Base-by-base conservation (phyloP, 106 monocot species). In the Dactylorhiza incarnata region DNA sequence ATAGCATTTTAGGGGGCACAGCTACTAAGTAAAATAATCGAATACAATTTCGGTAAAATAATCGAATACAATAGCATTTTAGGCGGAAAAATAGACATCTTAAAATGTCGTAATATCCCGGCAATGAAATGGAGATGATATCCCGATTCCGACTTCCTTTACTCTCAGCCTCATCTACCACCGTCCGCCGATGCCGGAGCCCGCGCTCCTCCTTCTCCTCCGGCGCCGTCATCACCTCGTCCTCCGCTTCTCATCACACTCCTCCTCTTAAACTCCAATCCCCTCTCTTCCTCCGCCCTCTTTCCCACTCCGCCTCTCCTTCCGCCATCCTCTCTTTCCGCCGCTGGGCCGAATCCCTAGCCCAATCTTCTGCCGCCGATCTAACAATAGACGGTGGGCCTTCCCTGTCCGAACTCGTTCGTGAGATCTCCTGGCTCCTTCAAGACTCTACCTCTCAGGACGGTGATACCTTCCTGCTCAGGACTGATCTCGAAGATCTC, bases 351-450 rank as follows among this genome's bases (percentile, higher is more conserved):
- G 84, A 83, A 78, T 75, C 80, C 81, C 86, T 91, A 72, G 73
- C 80, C 45, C 51, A 58, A 47, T 73, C 79, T 75, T 71, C 67
- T 73, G 76, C 44, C 6, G 46, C 82, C 58, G 29, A 73, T 15
- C 70, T 73, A 54, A 54, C 69, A 49, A 47, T 73, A 22, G 47
- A 70, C 46, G 71, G 53, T 11, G 73, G 78, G n/a, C 83, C 76
- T 19, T 85, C 89, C 59, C 50, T 82, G 11, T 15, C 79, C n/a
- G 84, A 83, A 77, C 96, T 96, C 70, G 62, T 78, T 78, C 89
- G 87, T 52, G 85, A 96, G 80, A 89, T 96, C 71, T 67, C 76
- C 4, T 93, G 93, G 93, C 83, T 96, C 14, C 84, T 96, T 55
- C 96, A 96, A 44, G 96, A 96, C 75, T 85, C 92, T 66, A 67